Evolutionary conservation across 177 flowering plant genomes (phyloP).

Genomic region (Tripterygium wilfordii): DNA sequence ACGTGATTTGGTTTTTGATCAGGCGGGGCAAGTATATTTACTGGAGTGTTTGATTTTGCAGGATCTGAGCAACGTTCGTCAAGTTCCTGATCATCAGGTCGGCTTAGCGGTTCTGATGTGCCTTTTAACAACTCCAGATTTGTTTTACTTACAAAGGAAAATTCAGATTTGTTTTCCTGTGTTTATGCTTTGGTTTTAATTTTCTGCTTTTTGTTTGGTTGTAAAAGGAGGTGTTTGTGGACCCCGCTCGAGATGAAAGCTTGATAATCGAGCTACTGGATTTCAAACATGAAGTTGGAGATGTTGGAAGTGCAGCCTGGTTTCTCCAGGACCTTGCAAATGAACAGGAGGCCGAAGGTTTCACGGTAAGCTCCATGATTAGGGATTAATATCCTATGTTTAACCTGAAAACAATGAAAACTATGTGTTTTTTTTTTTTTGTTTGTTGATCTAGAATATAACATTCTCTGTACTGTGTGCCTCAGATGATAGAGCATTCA

Average conservation of each 20-base stretch:
- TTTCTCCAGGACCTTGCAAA: constrained; percentile 84
- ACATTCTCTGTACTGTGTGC: background rate
- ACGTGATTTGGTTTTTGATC: no score
- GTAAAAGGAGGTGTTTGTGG: constrained; percentile 74
- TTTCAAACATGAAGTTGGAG: constrained; percentile 64
- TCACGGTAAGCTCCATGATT: constrained; percentile 47
- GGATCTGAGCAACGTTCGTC: constrained; percentile 83
- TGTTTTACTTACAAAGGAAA: no score
- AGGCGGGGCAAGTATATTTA: no score
- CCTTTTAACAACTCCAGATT: no score
- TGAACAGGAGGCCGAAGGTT: constrained; percentile 81
- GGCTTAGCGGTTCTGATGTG: no score
- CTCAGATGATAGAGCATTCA: constrained; percentile 69
- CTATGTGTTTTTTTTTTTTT: no score
- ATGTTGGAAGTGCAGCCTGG: constrained; percentile 73
- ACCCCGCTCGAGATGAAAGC: constrained; percentile 83
- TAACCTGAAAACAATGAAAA: no score
- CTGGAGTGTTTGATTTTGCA: no score
- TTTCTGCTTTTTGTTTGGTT: no score
- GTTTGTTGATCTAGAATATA: background rate
- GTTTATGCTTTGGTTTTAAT: no score
- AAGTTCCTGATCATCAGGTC: constrained; percentile 98
- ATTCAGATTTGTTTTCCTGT: no score
- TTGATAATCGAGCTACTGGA: constrained; percentile 79
- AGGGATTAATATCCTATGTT: no score